Percentiles rank a stretch among this genome's conserved stretches.
Conservation (phyloP, 495 filamentous ascomycete species). For the Xylaria acuta region DNA sequence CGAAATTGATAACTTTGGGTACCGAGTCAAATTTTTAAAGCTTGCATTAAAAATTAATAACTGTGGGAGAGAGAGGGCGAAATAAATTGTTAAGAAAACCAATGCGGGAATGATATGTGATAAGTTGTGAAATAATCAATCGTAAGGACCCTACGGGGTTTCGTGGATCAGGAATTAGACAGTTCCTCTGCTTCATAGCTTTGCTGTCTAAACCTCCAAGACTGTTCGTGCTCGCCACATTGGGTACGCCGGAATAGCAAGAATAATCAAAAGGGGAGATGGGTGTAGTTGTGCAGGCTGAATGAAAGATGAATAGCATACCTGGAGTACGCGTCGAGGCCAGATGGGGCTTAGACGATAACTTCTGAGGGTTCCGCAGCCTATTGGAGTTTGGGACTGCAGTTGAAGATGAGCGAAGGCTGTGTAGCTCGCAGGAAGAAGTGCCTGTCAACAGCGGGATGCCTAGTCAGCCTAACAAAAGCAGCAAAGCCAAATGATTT, state of each 20-base stretch:
- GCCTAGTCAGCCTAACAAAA: not conserved
- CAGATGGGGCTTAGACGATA: not conserved
- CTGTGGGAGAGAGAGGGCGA: not conserved
- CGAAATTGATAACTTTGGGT: not conserved
- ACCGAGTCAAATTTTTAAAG: not conserved
- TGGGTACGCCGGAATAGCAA: not conserved
- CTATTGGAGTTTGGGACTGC: not conserved
- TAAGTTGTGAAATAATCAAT: not conserved
- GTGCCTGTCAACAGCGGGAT: not conserved
- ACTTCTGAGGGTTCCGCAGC: not conserved
- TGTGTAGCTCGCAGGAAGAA: not conserved
- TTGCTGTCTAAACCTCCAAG: not conserved
- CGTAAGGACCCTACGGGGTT: too few relatives aligned
- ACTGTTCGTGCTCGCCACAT: not conserved
- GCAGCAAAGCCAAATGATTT: not conserved
- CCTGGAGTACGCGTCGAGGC: not conserved
- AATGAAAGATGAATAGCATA: not conserved
- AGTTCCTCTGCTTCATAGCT: not conserved
- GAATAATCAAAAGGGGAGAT: not conserved
- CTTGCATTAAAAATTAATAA: not conserved
- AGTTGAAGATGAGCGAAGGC: slow-evolving; percentile 3
- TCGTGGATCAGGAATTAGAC: not conserved
- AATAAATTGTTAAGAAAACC: not conserved
- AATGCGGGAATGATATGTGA: not conserved
- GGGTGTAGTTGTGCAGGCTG: not conserved